These are phyloP conservation scores for Eucalyptus regnans DNA, from an alignment of 345 rosid genomes.

Conservation along the genomic window DNA sequence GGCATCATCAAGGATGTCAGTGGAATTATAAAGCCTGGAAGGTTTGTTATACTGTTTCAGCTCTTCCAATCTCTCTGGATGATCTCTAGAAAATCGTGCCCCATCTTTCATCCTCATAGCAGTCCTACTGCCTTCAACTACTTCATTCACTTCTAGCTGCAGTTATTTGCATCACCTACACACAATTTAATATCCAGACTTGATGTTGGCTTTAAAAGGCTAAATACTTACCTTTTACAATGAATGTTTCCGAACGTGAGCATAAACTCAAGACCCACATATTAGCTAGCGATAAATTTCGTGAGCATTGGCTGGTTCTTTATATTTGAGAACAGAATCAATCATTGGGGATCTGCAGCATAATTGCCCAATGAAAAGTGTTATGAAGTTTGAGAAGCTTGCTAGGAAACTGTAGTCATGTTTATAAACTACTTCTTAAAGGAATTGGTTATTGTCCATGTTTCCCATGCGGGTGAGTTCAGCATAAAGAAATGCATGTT, in stretches of 20 bases:
- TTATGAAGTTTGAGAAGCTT: not conserved
- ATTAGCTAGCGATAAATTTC: not conserved
- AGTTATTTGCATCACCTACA: not conserved
- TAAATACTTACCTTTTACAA: not conserved
- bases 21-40: slow-evolving; percentile 57
- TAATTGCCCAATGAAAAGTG: not conserved
- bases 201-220: not conserved
- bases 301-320: not conserved
- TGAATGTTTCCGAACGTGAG: not conserved
- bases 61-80: not conserved
- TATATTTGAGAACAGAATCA: not conserved
- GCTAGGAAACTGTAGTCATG: not conserved
- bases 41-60: slow-evolving; percentile 13
- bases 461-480: not conserved
- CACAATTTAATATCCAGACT: not conserved
- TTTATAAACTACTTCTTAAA: not conserved
- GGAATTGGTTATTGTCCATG: not conserved
- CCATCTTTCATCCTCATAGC: not conserved
- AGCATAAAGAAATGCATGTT: not conserved
- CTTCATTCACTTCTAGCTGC: not conserved
- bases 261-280: not conserved
- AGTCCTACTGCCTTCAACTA: not conserved
- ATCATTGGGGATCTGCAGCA: not conserved
- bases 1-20: slow-evolving; percentile 35
- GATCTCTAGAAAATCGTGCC: not conserved